Base-by-base conservation (phyloP, 352 stramenopile species). In the Phytophthora colocasiae region DNA sequence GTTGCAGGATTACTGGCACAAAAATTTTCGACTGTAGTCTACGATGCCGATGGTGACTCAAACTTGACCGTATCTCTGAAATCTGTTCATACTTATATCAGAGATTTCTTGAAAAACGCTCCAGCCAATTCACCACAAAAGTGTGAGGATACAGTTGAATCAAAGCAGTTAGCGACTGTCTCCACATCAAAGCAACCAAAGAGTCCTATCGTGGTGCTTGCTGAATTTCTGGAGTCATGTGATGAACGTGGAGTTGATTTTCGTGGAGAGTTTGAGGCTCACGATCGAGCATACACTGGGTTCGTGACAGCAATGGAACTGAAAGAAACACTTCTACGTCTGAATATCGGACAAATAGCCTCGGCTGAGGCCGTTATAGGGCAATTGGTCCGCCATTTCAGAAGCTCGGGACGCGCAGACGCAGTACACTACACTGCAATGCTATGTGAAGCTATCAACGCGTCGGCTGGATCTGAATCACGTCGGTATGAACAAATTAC, bases 321-420 rank as follows among this genome's bases (percentile, higher is more conserved):
- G 41, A 92, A 92, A 60, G 61, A 78, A 11, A 70, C 72, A 10
- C 32, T 93, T 3, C 27, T 89, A 10, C 66, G 79, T 4, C 57
- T 84, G 1, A 66, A 73, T 3, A 61, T 89, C 44, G 57, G 54
- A 32, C 57, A 75, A 44, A 58, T 75, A 27, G 19, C 51, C 15
- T 39, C 57, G 5, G 49, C 71, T 17, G 82, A 92, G 36, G 32
- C 56, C 6, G 47, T 78, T 4, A 77, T 92, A 38, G 84, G 82
- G 9, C 58, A 84, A 8, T 54, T 92, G 4, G 77, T 91, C 38
- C 77, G 80, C n/a, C 70, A 84, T 26, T 92, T 81, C 29, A 78
- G 84, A 26, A 50, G 22, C 10, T 4, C 49, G 7, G 50, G 77
- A 12, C 14, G 17, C 1, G 54, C 58, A 8, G 83, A 86, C 34